These are phyloP conservation scores for Thermomyces lanuginosus DNA, from an alignment of 2,329 filamentous ascomycete species.

Conservation along the genomic window DNA sequence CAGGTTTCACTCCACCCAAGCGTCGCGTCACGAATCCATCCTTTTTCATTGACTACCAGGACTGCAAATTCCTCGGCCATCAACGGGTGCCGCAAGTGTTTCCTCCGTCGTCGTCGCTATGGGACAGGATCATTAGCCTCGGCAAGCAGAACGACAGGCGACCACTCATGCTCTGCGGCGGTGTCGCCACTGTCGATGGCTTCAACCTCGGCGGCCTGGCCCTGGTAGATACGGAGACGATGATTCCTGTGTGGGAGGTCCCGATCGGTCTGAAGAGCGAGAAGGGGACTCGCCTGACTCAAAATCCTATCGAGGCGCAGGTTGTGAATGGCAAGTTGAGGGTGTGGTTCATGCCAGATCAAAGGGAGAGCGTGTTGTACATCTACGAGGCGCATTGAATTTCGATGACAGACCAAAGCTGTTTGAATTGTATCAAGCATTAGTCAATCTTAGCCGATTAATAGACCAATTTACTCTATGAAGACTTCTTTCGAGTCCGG, in stretches of 20 bases:
- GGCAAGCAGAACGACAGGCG: conserved; percentile 6
- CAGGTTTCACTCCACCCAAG: conserved; percentile 12
- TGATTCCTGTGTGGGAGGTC: conserved; percentile 32
- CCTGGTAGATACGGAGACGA: conserved; percentile 30
- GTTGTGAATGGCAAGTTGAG: conserved; percentile 30
- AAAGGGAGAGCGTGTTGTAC: conserved; percentile 32
- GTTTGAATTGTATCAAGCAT: background rate
- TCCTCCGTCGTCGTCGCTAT: too few species aligned
- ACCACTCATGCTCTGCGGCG: conserved; percentile 34
- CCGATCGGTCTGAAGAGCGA: conserved; percentile 29
- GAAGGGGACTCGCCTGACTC: conserved; percentile 27
- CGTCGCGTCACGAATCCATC: conserved; percentile 22
- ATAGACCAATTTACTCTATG: too few species aligned
- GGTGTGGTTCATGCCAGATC: conserved; percentile 34
- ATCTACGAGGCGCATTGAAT: conserved; percentile 26
- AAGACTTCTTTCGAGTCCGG: too few species aligned
- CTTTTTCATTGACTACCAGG: conserved; percentile 35
- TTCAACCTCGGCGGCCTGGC: conserved; percentile 31
- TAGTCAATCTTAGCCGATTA: too few species aligned
- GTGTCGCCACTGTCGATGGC: conserved; percentile 23
- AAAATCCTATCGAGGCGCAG: conserved; percentile 35
- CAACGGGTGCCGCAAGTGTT: conserved; percentile 20
- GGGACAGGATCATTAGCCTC: too few species aligned
- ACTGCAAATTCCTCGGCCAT: conserved; percentile 36
- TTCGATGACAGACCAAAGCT: background rate